phyloP scores from a whole-genome alignment of 306 rosid genomes.

The Malus orientalis region DNA sequence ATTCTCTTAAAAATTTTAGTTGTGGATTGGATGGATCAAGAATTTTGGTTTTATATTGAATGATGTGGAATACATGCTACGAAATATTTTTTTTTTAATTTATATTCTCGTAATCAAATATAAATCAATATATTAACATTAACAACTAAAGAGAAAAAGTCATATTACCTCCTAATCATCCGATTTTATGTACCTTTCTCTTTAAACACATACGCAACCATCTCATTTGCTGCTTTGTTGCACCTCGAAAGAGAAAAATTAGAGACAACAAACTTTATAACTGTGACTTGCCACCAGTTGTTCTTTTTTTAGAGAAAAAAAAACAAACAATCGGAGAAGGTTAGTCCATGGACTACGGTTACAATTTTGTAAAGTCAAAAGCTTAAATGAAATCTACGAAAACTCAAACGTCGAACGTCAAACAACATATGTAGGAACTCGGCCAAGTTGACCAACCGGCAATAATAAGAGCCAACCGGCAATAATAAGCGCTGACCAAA shows the following conservation, averaged over 20 bases:
- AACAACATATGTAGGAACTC: neutral
- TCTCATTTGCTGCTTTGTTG: no score
- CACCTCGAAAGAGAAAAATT: no score
- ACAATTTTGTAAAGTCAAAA: neutral
- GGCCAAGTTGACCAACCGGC: neutral
- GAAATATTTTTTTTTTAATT: no score
- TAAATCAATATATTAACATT: no score
- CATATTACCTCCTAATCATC: no score
- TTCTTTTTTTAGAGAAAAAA: fast-evolving
- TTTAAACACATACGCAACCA: no score
- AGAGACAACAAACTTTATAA: no score
- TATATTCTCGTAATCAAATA: no score
- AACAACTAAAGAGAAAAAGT: no score
- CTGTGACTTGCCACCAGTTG: no score
- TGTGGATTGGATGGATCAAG: neutral
- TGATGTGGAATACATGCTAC: neutral
- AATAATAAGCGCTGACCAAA: neutral
- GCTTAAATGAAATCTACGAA: neutral
- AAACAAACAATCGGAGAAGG: no score
- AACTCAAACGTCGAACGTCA: neutral
- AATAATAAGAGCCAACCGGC: neutral
- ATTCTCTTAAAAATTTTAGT: neutral
- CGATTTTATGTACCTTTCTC: no score
- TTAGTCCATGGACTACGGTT: neutral
- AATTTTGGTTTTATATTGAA: neutral